Evolutionary conservation across 345 rosid genomes (phyloP).

Genomic region (Jatropha curcas): DNA sequence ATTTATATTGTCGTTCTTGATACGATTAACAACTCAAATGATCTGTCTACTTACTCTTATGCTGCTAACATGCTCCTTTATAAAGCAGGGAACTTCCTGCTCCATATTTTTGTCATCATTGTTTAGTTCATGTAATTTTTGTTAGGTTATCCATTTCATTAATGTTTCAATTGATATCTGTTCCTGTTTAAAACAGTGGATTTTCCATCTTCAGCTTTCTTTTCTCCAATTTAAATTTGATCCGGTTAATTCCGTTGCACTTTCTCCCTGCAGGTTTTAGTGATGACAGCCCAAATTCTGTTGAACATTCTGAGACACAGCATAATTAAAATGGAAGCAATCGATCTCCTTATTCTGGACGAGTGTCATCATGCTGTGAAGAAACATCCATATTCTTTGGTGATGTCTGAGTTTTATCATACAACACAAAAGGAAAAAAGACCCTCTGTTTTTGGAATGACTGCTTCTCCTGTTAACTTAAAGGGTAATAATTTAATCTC

Average conservation of each 20-base stretch:
- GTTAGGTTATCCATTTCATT: neutral
- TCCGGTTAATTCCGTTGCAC: neutral
- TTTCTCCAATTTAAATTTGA: neutral
- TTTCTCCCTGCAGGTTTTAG: conserved; percentile 60
- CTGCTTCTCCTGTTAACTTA: conserved; percentile 97
- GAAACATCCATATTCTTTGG: conserved; percentile 97
- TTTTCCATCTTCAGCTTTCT: neutral
- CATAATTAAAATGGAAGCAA: conserved; percentile 86
- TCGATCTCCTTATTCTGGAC: conserved; percentile 86
- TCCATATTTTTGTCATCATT: neutral
- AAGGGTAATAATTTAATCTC: conserved; percentile 57
- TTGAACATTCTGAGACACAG: conserved; percentile 96
- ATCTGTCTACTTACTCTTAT: no score
- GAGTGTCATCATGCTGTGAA: conserved; percentile 99
- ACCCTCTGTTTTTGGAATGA: conserved; percentile 97
- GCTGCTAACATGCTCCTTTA: no score
- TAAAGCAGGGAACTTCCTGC: no score
- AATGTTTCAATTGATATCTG: neutral
- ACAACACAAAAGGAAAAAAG: conserved; percentile 84
- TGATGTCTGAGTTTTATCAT: conserved; percentile 98
- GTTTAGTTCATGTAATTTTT: neutral
- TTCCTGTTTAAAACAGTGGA: neutral
- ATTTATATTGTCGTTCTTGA: neutral
- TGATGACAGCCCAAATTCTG: conserved; percentile 97
- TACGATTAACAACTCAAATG: no score